These are phyloP conservation scores for Immersiella caudata DNA, from an alignment of 495 filamentous ascomycete genomes.

Conservation along the genomic window DNA sequence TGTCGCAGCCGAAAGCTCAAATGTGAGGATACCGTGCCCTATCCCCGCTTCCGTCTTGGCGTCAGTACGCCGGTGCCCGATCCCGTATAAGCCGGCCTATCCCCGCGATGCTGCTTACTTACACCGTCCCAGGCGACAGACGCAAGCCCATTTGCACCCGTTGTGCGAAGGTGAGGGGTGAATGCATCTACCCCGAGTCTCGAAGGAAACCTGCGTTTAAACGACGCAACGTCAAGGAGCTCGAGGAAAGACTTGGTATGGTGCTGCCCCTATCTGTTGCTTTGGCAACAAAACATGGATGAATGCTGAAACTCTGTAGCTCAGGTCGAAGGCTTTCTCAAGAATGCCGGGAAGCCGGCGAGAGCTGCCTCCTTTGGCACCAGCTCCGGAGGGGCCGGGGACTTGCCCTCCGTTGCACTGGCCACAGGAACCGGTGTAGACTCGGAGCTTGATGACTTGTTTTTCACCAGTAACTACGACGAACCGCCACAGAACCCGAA, in stretches of 20 bases:
- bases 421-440: not conserved
- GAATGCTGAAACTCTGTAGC: slow-evolving; percentile 33
- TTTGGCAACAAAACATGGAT: not conserved
- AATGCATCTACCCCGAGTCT: slow-evolving; percentile 81
- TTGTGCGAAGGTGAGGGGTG: slow-evolving; percentile 68
- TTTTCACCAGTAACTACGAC: not conserved
- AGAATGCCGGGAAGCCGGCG: slow-evolving; percentile 34
- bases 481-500: not conserved
- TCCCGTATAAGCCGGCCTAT: slow-evolving; percentile 3
- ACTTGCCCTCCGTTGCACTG: slow-evolving; percentile 1
- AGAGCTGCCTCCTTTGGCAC: not conserved
- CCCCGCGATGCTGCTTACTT: slow-evolving; percentile 13
- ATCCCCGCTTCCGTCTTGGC: not conserved
- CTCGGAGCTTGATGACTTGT: not conserved
- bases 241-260: slow-evolving; percentile 78
- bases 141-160: slow-evolving; percentile 71
- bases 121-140: slow-evolving; percentile 50
- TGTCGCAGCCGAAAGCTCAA: slow-evolving; percentile 65
- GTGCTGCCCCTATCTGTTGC: not conserved
- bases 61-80: not conserved
- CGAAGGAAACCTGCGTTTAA: slow-evolving; percentile 88
- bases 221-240: slow-evolving; percentile 80
- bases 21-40: slow-evolving; percentile 42
- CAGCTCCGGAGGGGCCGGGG: not conserved
- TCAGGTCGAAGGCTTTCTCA: slow-evolving; percentile 52